Evolutionary conservation across 768 basidiomycete species (phyloP).

Genomic region (Rhizopogon vulgaris): DNA sequence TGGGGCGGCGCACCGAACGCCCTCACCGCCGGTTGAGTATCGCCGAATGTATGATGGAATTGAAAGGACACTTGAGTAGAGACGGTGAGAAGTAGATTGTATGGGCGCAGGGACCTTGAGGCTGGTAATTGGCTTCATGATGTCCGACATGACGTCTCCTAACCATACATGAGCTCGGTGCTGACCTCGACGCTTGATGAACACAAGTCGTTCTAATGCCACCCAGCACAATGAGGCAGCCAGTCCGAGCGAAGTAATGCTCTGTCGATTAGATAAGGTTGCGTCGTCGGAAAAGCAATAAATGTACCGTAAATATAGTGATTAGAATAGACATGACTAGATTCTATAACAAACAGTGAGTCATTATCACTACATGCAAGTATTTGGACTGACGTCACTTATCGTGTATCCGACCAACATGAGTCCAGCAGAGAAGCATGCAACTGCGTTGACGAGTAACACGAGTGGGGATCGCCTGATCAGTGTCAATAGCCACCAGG

Average conservation of each 20-base stretch:
- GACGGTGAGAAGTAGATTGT: neutral
- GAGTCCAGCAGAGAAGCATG: slow-evolving; percentile 74
- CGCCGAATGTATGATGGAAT: neutral
- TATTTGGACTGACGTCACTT: slow-evolving; percentile 40
- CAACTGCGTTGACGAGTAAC: slow-evolving; percentile 77
- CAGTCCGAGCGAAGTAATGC: slow-evolving; percentile 35
- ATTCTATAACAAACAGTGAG: slow-evolving; percentile 32
- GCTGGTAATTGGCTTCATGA: slow-evolving; percentile 19
- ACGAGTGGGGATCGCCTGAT: slow-evolving; percentile 80
- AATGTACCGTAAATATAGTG: slow-evolving; percentile 58
- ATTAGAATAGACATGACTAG: slow-evolving; percentile 63
- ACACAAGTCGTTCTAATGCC: slow-evolving; percentile 44
- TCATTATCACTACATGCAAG: slow-evolving; percentile 9
- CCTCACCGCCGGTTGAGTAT: neutral
- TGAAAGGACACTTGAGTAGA: neutral
- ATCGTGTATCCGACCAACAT: slow-evolving; percentile 75
- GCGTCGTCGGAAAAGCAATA: neutral
- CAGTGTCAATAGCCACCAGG: slow-evolving; percentile 70
- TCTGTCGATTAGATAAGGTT: slow-evolving; percentile 13
- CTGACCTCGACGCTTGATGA: slow-evolving; percentile 39
- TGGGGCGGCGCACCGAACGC: neutral
- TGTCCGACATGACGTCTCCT: slow-evolving; percentile 34
- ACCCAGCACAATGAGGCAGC: slow-evolving; percentile 50
- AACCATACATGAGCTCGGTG: slow-evolving; percentile 49
- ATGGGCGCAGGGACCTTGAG: slow-evolving; percentile 15